Evolutionary conservation across 805 yeast genomes (phyloP), one percentile per base, ranked within the genome.

Genomic region (Suhomyces sp.): DNA sequence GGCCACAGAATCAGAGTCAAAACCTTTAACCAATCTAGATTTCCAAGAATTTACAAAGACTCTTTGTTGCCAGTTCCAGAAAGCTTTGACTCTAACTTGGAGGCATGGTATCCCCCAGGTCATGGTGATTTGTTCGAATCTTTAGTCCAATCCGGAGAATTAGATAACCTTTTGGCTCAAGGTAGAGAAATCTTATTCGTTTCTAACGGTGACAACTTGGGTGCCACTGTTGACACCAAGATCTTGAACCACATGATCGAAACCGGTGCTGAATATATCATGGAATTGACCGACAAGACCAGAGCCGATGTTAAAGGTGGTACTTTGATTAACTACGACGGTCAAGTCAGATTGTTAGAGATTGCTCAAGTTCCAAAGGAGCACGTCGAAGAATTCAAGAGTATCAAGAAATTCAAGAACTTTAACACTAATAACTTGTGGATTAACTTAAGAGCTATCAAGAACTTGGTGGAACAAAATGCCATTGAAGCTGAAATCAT

Each of bases 271-370:
- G 98, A 94, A 77, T 94, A 93, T 73, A 85, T 94, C 61, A 94
- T 94, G 99, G 99, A 94, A 77, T 84, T 94, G 71, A 94, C 99
- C 50, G 97, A 93, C 76, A 94, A 94, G 79, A 94, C 99, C 48
- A 86, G 98, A 73, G 99, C 99, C 33, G 99, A 94, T 72, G 99
- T 94, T 66, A 94, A 94, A 77, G 99, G 99, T 79, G 99, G 98
- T 79, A 94, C 98, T 60, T 83, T 94, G 72, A 92, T 94, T 71
- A 90, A 90, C 74, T 94, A 94, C 73, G 93, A 90, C 61, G 98
- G 97, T 57, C 85, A 87, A 67, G 96, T 94, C 54, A 85, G 97
- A 73, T 82, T 94, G 67, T 82, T 94, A 64, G 98, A 94, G 75
- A 93, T 94, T 62, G 97, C 97, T 41, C 99, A 93, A 79, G 99